These are phyloP conservation scores for Saccharomyces kudriavzevii DNA, from an alignment of 805 yeast species.

Conservation along the genomic window DNA sequence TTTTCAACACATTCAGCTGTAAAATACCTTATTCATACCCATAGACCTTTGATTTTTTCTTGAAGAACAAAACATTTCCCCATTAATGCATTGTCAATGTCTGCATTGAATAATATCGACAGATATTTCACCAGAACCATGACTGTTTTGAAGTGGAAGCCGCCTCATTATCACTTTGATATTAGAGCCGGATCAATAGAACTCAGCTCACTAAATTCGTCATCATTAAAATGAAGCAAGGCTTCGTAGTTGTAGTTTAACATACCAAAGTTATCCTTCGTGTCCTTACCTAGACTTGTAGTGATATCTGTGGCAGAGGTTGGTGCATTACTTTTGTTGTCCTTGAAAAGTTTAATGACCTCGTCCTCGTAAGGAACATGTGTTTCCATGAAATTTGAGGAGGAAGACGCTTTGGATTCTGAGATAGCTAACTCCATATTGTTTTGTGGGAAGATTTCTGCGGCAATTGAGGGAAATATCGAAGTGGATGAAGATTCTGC, in stretches of 20 bases:
- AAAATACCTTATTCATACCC: not conserved
- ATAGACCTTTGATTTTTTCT: not conserved
- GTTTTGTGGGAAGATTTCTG: not conserved
- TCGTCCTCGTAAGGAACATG: not conserved
- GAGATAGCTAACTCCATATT: not conserved
- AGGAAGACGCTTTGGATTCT: not conserved
- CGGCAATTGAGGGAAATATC: not conserved
- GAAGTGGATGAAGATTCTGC: not conserved
- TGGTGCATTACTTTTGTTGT: not conserved
- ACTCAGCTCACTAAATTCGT: not conserved
- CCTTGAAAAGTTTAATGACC: not conserved
- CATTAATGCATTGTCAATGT: not conserved
- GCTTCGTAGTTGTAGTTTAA: not conserved
- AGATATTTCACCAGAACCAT: too few species aligned
- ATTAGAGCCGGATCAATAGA: not conserved
- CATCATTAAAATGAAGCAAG: not conserved
- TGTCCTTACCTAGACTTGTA: not conserved
- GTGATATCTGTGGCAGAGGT: not conserved
- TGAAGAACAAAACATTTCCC: too few species aligned
- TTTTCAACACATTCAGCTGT: not conserved
- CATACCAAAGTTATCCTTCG: not conserved
- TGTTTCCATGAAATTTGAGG: not conserved
- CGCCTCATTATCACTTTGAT: not conserved
- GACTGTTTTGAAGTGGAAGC: too few species aligned
- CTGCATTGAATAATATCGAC: too few species aligned